These are phyloP conservation scores for Pythium monospermum DNA, from an alignment of 352 stramenopile species.

Conservation along the genomic window DNA sequence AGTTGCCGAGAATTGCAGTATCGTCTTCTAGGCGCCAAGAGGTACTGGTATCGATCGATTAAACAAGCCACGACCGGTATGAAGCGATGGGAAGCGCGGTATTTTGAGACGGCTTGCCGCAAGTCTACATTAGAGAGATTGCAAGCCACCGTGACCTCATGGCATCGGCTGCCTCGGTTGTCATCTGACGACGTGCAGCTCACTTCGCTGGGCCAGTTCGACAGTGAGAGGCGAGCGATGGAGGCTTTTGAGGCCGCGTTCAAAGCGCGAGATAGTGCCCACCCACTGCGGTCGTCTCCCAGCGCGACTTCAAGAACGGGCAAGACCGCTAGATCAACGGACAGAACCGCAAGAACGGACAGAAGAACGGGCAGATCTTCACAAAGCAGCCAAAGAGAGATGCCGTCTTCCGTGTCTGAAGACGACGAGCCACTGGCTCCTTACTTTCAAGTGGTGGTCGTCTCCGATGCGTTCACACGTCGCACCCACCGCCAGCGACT, in stretches of 20 bases:
- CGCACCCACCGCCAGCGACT: conserved; percentile 42
- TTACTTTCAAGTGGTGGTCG: conserved; percentile 43
- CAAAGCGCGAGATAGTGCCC: conserved; percentile 13
- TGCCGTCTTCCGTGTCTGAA: not conserved
- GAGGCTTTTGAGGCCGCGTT: conserved; percentile 30
- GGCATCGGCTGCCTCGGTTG: conserved; percentile 33
- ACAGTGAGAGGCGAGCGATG: conserved; percentile 43
- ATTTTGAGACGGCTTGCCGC: conserved; percentile 47
- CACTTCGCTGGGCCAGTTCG: conserved; percentile 48
- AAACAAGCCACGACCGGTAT: conserved; percentile 58
- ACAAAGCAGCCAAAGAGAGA: not conserved
- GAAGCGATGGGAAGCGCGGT: conserved; percentile 54
- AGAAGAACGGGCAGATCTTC: too few species aligned
- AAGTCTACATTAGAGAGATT: conserved; percentile 29
- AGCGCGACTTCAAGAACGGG: too few species aligned
- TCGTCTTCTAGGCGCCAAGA: conserved; percentile 42
- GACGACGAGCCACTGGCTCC: not conserved
- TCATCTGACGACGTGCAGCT: conserved; percentile 40
- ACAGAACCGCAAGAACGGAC: too few species aligned
- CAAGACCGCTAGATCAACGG: too few species aligned
- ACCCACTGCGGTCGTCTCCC: conserved; percentile 14
- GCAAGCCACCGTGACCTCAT: conserved; percentile 12
- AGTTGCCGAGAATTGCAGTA: conserved; percentile 60
- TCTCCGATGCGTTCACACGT: conserved; percentile 48
- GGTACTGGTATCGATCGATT: conserved; percentile 64